These are phyloP conservation scores for Polyporus arcularius DNA, from an alignment of 768 basidiomycete species.

Conservation along the genomic window DNA sequence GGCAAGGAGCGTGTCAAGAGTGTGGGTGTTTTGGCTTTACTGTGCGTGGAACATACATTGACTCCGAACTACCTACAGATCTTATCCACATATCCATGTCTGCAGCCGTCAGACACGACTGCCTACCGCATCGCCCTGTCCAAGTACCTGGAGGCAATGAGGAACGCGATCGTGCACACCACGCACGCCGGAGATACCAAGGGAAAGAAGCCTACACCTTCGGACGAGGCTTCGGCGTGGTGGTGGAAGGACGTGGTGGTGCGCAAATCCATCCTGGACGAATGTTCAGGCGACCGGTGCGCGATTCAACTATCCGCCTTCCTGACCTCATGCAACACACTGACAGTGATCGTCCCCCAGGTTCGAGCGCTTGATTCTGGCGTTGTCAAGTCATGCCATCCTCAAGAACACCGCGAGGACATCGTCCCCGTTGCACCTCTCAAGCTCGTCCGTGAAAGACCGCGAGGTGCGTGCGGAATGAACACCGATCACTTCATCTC, in stretches of 20 bases:
- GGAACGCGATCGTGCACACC: slow-evolving; percentile 41
- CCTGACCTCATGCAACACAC: neutral
- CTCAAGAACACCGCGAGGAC: slow-evolving; percentile 32
- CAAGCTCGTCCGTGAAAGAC: neutral
- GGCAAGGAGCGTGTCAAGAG: slow-evolving; percentile 29
- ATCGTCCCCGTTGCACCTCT: slow-evolving; percentile 6
- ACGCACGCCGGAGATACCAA: slow-evolving; percentile 22
- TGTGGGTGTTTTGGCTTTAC: slow-evolving; percentile 17
- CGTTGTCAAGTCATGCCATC: slow-evolving; percentile 53
- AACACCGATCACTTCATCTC: slow-evolving; percentile 9
- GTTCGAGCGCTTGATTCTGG: slow-evolving; percentile 52
- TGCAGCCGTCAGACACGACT: slow-evolving; percentile 50
- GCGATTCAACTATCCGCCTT: neutral
- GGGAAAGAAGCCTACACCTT: slow-evolving; percentile 8
- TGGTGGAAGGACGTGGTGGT: slow-evolving; percentile 64
- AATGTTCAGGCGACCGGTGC: slow-evolving; percentile 53
- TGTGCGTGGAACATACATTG: neutral
- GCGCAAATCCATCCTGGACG: slow-evolving; percentile 55
- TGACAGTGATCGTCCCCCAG: slow-evolving; percentile 29
- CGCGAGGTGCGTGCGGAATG: slow-evolving; percentile 12
- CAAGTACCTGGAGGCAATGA: slow-evolving; percentile 50
- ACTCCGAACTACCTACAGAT: slow-evolving; percentile 35
- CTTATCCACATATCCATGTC: slow-evolving; percentile 52
- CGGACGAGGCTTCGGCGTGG: slow-evolving; percentile 29
- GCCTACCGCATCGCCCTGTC: slow-evolving; percentile 53